Evolutionary conservation across 1,284 basidiomycete species (phyloP), one percentile per base, ranked within the genome.

Genomic region (Farysia itapuensis): DNA sequence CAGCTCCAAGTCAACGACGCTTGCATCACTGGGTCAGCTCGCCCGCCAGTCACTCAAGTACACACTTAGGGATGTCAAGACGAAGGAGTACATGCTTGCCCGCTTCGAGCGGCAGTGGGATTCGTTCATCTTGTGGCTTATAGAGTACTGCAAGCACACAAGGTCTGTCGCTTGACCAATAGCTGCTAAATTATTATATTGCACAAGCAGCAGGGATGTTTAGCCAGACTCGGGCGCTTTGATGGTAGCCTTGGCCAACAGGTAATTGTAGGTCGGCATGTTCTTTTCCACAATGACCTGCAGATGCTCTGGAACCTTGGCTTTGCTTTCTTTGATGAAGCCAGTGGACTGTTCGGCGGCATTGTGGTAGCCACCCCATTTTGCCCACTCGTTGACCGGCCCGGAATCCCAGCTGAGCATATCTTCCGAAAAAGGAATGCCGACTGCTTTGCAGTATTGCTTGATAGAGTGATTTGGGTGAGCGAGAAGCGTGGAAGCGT

Each of bases 351-450:
- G 63, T 26, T 75, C 61, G 15, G 72, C 72, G 6, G 48, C 70
- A 6, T 57, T 58, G 36, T 75, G 72, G 52, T 70, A 75, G 4
- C 57, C 59, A 20, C 64, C 67, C 72, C 72, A 75, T 24, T 72
- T 72, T 1, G 52, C 54, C 56, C 67, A 75, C 24, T 68, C 68
- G 34, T 68, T 64, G 19, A 73, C 68, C 4, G 59, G 56, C 0
- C 64, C 61, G n/a, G 57, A 44, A 34, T 75, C 63, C 72, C 72
- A 75, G 34, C 34, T 50, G 28, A 75, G 57, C 72, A 75, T 75
- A 11, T 43, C 35, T 3, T 40, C 43, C 2, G 58, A 36, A 33
- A 74, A 75, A 3, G 72, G 72, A 5, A 75, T 57, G 16, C 67
- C 68, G 32, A 71, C 41, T 0, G 61, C 57, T 3, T 64, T 39